Evolutionary conservation across 148 eudicot genomes (phyloP), one percentile per base, ranked within the genome.

Genomic region (Dysphania ambrosioides): DNA sequence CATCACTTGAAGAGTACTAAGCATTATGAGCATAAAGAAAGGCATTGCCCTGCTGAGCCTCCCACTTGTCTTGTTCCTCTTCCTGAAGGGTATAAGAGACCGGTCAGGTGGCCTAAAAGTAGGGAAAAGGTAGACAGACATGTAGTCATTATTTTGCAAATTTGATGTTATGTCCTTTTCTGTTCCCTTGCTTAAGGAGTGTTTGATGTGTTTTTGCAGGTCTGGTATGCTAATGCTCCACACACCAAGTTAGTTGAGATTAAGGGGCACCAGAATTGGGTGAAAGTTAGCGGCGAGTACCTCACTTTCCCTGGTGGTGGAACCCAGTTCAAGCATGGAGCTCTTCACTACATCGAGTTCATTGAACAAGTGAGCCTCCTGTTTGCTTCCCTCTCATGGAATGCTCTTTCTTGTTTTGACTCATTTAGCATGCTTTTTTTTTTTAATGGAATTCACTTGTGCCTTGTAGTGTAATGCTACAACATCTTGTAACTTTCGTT

Each of bases 231-330:
- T 77, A 94, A 91, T 81, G 93, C 92, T 73, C 98, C 98, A 44
- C 97, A 94, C 70, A 84, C 89, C 36, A 90, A 94, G 86, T 92
- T 94, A 21, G 98, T 87, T 7, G 77, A 82, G 70, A 49, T 88
- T 60, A 94, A 94, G 76, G 98, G 97, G 75, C 98, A 94, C 76
- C 98, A 94, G 83, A 94, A 94, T 72, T 94, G 97, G 98, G 98
- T 94, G 60, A 92, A 94, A 85, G 86, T 91, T 80, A 86, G 79
- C 31, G 97, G 96, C 35, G 98, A 94, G 66, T 92, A 87, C 72
- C 98, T 94, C 58, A 88, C 96, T 27, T 94, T 94, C 81, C 98
- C 98, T 60, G 98, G 98, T 74, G 98, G 98, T 78, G 98, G 98
- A 67, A 94, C 98, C 36, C 98, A 94, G 79, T 94, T 94, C 80